These are phyloP conservation scores for Aquilaria sinensis DNA, from an alignment of 345 rosid species.

Conservation along the genomic window DNA sequence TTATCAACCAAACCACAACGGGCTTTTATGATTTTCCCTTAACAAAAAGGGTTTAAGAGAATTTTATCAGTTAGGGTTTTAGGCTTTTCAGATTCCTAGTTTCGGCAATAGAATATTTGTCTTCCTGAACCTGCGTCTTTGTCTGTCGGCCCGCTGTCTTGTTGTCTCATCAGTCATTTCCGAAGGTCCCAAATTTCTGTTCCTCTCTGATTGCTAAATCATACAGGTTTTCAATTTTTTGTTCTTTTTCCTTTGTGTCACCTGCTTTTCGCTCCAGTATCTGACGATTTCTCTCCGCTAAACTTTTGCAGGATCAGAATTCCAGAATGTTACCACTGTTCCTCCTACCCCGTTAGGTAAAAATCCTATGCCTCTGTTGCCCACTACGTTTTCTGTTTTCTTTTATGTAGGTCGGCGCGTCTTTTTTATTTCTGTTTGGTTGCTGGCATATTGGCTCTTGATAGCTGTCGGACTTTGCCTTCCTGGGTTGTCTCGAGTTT, in stretches of 20 bases:
- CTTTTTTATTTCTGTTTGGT: too few species aligned
- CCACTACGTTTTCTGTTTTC: too few species aligned
- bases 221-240: neutral
- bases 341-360: too few species aligned
- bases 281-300: neutral
- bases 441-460: too few species aligned
- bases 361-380: too few species aligned
- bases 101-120: neutral
- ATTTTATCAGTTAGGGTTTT: constrained; percentile 15
- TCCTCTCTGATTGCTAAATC: too few species aligned
- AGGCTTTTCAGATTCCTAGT: neutral
- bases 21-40: too few species aligned
- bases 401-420: too few species aligned
- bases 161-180: neutral
- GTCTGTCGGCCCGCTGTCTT: neutral
- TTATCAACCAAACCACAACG: neutral
- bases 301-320: neutral
- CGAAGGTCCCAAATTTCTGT: neutral
- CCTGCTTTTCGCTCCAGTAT: neutral
- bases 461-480: too few species aligned
- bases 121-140: neutral
- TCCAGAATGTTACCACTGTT: too few species aligned
- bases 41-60: neutral
- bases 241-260: neutral
- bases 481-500: neutral